Base-by-base conservation (phyloP, 768 basidiomycete species). In the Nidularia pulvinata region DNA sequence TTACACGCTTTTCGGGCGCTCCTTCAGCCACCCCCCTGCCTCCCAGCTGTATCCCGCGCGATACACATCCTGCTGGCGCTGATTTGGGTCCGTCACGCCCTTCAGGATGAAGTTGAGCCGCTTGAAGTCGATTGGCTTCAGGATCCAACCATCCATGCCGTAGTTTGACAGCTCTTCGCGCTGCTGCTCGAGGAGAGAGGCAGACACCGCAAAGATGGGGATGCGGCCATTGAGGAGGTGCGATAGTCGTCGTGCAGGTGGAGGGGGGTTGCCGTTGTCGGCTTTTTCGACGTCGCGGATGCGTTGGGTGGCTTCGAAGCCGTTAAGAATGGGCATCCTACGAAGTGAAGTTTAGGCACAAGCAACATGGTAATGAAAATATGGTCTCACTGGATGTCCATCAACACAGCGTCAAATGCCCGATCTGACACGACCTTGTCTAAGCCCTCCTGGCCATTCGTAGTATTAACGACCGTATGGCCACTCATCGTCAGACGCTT, bases 301-400 rank as follows among this genome's bases (percentile, higher is more conserved):
- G 45, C 81, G 75, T 48, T 75, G 68, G 0, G 89, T 86, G 0
- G 89, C 83, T 50, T 87, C 81, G 53, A 84, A 82, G 9, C 91
- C 91, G 58, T 91, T 80, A 46, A 92, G 71, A 50, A 93, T 86
- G 0, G 91, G 90, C 89, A 91, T 91, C 63, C 87, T 91, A n/a
- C n/a, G 37, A 57, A 13, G 25, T 37, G 16, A 51, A 30, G 22
- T 32, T 11, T 16, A 53, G 52, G n/a, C n/a, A n/a, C n/a, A 45
- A 33, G 25, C 14, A 51, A 16, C 25, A 22, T 13, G 7, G 11
- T 37, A 37, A 4, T 16, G 34, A 11, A 14, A 7, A 50, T 11
- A 7, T 30, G 14, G 34, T 34, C 85, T 55, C 57, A 89, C 87
- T 89, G 89, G 9, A 93, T 82, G 64, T 93, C 91, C 92, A 93